A percentile compares a stretch with the other conserved stretches of the same genome.
Conservation (phyloP, 108 stramenopile genomes). For the Schizochytrium sp. region DNA sequence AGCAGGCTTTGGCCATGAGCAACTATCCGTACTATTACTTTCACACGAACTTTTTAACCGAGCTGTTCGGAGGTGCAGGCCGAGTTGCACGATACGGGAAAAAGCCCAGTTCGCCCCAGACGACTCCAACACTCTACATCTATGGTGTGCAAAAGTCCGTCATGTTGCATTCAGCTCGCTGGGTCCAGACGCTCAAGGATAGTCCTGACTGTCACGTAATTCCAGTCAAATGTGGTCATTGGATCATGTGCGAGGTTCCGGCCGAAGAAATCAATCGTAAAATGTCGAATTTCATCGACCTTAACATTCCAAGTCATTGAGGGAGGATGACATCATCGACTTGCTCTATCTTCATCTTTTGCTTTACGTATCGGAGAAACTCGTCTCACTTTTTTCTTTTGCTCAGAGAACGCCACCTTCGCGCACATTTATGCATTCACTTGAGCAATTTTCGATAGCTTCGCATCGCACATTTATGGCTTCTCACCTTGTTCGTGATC, state of each 20-base stretch:
- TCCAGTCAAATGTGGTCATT: neutral
- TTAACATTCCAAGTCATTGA: neutral
- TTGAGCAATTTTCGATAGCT: too few species aligned
- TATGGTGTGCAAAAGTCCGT: neutral
- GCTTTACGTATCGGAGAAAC: too few species aligned
- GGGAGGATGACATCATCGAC: neutral
- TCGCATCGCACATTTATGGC: too few species aligned
- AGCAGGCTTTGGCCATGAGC: neutral
- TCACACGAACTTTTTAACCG: neutral
- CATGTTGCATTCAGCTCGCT: neutral
- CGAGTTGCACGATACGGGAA: neutral
- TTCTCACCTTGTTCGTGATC: too few species aligned
- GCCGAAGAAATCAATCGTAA: neutral
- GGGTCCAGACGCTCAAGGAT: neutral
- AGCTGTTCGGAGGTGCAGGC: neutral
- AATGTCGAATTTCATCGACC: neutral
- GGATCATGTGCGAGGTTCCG: neutral
- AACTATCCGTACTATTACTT: neutral
- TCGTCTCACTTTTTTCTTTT: too few species aligned
- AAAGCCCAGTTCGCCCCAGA: neutral
- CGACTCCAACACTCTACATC: neutral
- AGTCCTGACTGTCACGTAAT: constrained; percentile 1
- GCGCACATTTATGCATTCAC: too few species aligned
- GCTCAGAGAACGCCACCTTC: too few species aligned
- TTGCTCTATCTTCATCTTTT: too few species aligned